These are phyloP conservation scores for Nyctanthes arbortristis DNA, from an alignment of 257 asterid species.

Conservation along the genomic window DNA sequence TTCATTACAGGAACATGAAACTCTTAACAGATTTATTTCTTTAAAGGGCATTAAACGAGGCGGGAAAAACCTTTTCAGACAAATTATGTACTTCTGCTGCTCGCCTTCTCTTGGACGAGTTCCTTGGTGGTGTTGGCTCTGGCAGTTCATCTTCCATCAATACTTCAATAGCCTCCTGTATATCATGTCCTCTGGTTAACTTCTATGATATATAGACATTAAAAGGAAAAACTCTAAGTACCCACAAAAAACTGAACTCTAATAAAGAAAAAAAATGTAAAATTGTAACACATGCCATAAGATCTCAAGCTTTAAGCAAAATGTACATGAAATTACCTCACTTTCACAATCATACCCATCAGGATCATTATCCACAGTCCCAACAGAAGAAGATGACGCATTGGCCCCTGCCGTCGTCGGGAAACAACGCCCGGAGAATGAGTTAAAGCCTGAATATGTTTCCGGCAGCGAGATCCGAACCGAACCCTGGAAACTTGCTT, in stretches of 20 bases:
- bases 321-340: no score
- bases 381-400: conserved; percentile 45
- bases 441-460: conserved; percentile 27
- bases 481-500: conserved; percentile 7
- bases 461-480: conserved; percentile 35
- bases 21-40: not conserved
- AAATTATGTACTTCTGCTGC: conserved; percentile 87
- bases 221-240: not conserved
- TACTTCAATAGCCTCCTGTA: conserved; percentile 51
- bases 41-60: not conserved
- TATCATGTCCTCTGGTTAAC: no score
- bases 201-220: no score
- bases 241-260: not conserved
- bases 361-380: conserved; percentile 47
- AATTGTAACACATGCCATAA: not conserved
- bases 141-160: conserved; percentile 34
- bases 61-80: conserved; percentile 61
- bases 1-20: not conserved
- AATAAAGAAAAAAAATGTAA: not conserved
- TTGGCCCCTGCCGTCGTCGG: conserved; percentile 23
- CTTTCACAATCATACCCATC: conserved; percentile 72
- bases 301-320: no score
- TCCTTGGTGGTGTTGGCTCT: conserved; percentile 27
- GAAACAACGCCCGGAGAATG: conserved; percentile 26
- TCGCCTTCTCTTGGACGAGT: conserved; percentile 66